These are phyloP conservation scores for Rhododendron williamsianum DNA, from an alignment of 148 eudicot species.

Conservation along the genomic window DNA sequence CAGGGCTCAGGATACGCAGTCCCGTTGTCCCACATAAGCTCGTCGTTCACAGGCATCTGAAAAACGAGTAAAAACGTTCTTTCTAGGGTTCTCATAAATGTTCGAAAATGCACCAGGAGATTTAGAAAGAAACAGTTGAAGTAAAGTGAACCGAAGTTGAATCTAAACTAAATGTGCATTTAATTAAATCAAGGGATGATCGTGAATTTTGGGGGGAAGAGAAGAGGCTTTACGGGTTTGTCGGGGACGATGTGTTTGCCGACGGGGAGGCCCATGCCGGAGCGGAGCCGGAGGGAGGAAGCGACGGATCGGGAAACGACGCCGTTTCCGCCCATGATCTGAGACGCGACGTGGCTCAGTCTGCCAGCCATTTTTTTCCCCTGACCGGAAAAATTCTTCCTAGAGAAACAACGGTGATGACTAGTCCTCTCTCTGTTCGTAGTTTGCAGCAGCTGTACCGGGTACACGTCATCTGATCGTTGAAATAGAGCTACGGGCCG, in stretches of 20 bases:
- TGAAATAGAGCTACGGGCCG: neutral
- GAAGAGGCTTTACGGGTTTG: constrained; percentile 46
- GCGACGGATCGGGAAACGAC: constrained; percentile 56
- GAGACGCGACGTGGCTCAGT: constrained; percentile 59
- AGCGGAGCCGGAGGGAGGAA: constrained; percentile 66
- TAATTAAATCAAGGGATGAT: neutral
- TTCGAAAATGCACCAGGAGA: neutral
- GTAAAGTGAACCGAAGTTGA: neutral
- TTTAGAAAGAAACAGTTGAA: neutral
- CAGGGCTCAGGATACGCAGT: constrained; percentile 87
- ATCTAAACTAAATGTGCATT: neutral
- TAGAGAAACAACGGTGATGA: neutral
- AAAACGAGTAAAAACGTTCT: neutral
- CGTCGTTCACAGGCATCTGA: constrained; percentile 71
- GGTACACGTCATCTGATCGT: neutral
- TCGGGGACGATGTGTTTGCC: constrained; percentile 86
- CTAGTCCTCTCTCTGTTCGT: neutral
- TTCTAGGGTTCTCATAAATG: neutral
- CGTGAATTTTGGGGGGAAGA: neutral
- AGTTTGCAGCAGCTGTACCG: neutral
- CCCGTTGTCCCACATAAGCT: constrained; percentile 87
- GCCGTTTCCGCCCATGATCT: constrained; percentile 70
- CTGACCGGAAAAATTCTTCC: neutral
- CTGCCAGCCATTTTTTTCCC: constrained; percentile 53
- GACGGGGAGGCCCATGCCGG: constrained; percentile 95